These are phyloP conservation scores for Fusarium ramigenum DNA, from an alignment of 2,329 filamentous ascomycete species.

Conservation along the genomic window DNA sequence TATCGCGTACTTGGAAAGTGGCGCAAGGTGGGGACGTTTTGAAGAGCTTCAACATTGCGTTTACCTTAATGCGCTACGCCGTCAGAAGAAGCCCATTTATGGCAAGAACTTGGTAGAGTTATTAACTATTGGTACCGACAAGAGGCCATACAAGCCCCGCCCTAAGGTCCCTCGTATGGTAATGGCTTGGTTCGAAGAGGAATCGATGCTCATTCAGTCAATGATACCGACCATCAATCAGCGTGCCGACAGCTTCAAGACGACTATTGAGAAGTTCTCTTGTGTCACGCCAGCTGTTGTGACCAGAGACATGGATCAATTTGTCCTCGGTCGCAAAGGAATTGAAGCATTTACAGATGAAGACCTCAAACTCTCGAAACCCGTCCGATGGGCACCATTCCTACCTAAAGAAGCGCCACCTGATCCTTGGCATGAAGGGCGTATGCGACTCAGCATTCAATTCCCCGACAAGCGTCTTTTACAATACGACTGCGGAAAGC, in stretches of 20 bases:
- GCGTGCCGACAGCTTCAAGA: constrained; percentile 76
- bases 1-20: constrained; percentile 77
- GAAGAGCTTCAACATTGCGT: constrained; percentile 84
- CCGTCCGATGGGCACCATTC: constrained; percentile 64
- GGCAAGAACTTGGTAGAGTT: constrained; percentile 81
- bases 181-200: constrained; percentile 79
- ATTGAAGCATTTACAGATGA: constrained; percentile 65
- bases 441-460: constrained; percentile 91
- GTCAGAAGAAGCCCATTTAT: constrained; percentile 83
- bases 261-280: constrained; percentile 84
- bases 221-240: constrained; percentile 80
- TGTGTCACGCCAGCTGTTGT: constrained; percentile 92
- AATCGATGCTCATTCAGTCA: constrained; percentile 68
- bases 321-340: constrained; percentile 71
- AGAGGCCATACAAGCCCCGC: constrained; percentile 66
- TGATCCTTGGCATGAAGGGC: constrained; percentile 93
- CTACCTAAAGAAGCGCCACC: constrained; percentile 64
- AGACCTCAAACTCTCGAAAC: constrained; percentile 66
- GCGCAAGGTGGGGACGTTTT: constrained; percentile 73
- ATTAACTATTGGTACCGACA: constrained; percentile 70
- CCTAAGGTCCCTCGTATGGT: constrained; percentile 70
- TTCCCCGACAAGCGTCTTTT: constrained; percentile 97
- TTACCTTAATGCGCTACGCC: constrained; percentile 82
- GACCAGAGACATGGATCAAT: constrained; percentile 76
- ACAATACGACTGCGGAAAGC: constrained; percentile 97